A percentile compares a stretch with the other conserved stretches of the same genome.
These are phyloP conservation scores for Begonia fuchsioides DNA, from an alignment of 306 rosid genomes.

Conservation along the genomic window DNA sequence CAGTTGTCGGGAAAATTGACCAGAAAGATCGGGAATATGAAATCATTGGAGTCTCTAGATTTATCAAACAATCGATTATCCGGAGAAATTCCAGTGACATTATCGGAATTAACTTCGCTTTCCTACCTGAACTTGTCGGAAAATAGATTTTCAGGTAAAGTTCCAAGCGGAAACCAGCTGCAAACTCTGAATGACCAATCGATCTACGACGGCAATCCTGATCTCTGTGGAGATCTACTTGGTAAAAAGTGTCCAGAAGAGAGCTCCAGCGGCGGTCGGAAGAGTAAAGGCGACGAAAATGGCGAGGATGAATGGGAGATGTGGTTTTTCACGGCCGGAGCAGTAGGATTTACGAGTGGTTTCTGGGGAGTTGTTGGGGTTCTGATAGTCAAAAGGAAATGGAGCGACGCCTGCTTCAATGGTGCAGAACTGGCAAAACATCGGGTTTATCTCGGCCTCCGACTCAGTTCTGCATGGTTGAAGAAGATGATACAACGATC, in stretches of 20 bases:
- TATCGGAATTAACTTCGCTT: background rate
- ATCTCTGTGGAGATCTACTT: constrained; percentile 11
- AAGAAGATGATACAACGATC: background rate
- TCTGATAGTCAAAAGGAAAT: constrained; percentile 4
- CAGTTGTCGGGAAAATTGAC: constrained; percentile 5
- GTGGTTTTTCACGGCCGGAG: constrained; percentile 4
- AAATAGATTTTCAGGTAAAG: constrained; percentile 8
- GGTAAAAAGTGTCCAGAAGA: constrained; percentile 2
- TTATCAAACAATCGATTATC: constrained; percentile 4
- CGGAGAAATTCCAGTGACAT: constrained; percentile 5
- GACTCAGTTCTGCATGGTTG: background rate
- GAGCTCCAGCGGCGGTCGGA: background rate
- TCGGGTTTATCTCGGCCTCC: background rate
- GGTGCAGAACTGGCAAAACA: constrained; percentile 2
- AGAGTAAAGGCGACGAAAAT: background rate
- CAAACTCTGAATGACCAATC: constrained; percentile 7
- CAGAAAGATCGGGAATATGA: background rate
- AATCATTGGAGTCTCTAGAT: constrained; percentile 5
- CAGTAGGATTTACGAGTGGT: constrained; percentile 4
- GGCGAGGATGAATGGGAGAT: background rate
- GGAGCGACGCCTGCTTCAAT: constrained; percentile 8
- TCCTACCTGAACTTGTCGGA: constrained; percentile 1
- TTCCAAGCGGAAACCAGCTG: constrained; percentile 8
- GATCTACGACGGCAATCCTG: constrained; percentile 1
- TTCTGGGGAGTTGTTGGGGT: constrained; percentile 6